A percentile compares a stretch with the other conserved stretches of the same genome.
Conservation (phyloP, 176 grass and related monocot species). For the Saccharum spontaneum region DNA sequence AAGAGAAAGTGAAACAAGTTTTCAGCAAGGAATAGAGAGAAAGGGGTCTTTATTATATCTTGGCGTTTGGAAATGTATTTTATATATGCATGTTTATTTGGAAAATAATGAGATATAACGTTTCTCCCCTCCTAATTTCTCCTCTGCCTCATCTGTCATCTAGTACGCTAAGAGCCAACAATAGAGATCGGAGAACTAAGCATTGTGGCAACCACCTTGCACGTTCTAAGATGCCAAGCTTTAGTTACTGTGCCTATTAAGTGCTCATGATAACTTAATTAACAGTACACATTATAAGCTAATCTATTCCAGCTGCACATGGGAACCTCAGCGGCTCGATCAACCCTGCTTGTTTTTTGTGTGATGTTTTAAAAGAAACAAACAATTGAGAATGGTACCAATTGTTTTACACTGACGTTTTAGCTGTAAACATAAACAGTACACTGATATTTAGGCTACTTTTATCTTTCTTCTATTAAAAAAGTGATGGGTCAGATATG, state of each 20-base stretch:
- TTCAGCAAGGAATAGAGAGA: not conserved
- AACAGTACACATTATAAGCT: conserved; percentile 27
- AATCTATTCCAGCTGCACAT: conserved; percentile 36
- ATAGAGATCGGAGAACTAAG: conserved; percentile 24
- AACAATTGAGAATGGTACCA: not conserved
- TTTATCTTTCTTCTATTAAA: not conserved
- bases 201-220: conserved; percentile 43
- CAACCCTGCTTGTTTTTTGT: not conserved
- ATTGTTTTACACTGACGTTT: not conserved
- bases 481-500: not conserved
- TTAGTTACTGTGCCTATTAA: conserved; percentile 50
- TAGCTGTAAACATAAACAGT: not conserved
- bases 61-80: not conserved
- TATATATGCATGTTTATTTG: not conserved
- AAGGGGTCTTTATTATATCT: not conserved
- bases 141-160: not conserved
- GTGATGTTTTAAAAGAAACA: conserved; percentile 1
- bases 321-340: not conserved
- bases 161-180: not conserved
- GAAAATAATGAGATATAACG: not conserved
- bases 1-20: too few species aligned
- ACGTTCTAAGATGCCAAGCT: conserved; percentile 65
- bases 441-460: not conserved
- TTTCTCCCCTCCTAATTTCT: not conserved
- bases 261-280: conserved; percentile 43